Percentiles rank a stretch among this genome's conserved stretches.
phyloP scores from a whole-genome alignment of 345 rosid genomes.

The Eucalyptus pauciflora region DNA sequence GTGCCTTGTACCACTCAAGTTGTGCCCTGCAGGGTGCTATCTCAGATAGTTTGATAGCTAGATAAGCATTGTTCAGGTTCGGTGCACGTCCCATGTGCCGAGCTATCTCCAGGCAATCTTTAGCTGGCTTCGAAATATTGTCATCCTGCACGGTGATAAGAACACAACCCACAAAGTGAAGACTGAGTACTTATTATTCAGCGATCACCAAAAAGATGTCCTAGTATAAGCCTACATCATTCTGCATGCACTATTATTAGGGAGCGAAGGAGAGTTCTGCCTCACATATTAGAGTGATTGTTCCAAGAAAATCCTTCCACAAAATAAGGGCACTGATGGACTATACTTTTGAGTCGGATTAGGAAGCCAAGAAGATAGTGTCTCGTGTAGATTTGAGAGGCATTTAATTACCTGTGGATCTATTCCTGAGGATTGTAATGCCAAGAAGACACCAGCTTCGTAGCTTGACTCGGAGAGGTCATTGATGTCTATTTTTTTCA shows the following conservation, averaged over 20 bases:
- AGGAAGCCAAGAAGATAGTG: not conserved
- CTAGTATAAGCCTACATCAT: no score
- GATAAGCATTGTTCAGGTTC: not conserved
- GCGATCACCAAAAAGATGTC: no score
- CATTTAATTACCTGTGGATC: slow-evolving; percentile 10
- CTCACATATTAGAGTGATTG: no score
- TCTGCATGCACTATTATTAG: no score
- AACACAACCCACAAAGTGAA: no score
- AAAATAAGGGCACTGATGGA: no score
- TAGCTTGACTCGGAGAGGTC: slow-evolving; percentile 41
- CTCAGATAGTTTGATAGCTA: not conserved
- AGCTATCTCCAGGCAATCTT: not conserved
- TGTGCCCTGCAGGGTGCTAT: slow-evolving; percentile 1
- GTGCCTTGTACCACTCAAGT: slow-evolving; percentile 4
- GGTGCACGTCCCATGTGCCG: not conserved
- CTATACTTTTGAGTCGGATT: not conserved
- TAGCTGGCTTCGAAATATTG: no score
- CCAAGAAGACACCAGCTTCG: slow-evolving; percentile 47
- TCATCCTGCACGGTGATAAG: no score
- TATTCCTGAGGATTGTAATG: slow-evolving; percentile 54
- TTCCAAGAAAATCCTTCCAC: no score
- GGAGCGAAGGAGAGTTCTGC: no score
- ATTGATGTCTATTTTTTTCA: slow-evolving; percentile 15
- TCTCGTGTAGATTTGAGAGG: not conserved
- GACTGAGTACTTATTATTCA: no score